These are phyloP conservation scores for Cystobasidium tubakii DNA, from an alignment of 768 basidiomycete genomes.

Conservation along the genomic window DNA sequence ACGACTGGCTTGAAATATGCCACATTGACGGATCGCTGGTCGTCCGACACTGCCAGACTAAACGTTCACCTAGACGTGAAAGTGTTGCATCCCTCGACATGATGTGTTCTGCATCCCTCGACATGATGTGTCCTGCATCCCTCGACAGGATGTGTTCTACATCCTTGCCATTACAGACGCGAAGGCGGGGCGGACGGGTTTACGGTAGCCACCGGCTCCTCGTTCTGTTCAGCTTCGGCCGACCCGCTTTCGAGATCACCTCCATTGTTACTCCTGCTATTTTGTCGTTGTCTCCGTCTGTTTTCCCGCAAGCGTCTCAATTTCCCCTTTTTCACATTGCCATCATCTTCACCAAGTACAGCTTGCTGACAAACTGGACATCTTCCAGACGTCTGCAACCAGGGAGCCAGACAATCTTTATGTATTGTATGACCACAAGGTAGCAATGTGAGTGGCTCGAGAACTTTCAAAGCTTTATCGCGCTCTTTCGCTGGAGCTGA, in stretches of 20 bases:
- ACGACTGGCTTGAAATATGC: too few species aligned
- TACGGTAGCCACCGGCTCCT: background rate
- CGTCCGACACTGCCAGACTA: too few species aligned
- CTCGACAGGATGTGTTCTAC: background rate
- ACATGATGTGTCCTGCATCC: too few species aligned
- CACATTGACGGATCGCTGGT: too few species aligned
- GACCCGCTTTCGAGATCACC: background rate
- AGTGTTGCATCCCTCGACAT: too few species aligned
- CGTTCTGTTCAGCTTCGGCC: background rate
- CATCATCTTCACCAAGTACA: background rate
- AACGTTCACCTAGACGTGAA: too few species aligned
- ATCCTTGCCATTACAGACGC: background rate
- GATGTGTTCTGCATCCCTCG: background rate
- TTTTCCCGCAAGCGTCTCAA: background rate
- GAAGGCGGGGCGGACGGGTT: background rate
- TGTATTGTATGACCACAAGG: slow-evolving; percentile 27
- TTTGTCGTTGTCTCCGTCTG: background rate
- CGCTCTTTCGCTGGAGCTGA: background rate
- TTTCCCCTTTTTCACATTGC: background rate
- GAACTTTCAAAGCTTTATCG: slow-evolving; percentile 1
- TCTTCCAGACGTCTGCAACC: slow-evolving; percentile 16
- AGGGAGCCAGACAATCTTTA: slow-evolving; percentile 24
- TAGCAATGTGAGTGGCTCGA: slow-evolving; percentile 11
- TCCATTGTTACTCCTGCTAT: background rate
- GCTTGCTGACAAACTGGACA: slow-evolving; percentile 30